Evolutionary conservation across 257 asterid genomes (phyloP), one percentile per base, ranked within the genome.

Genomic region (Oldenlandia corymbosa): DNA sequence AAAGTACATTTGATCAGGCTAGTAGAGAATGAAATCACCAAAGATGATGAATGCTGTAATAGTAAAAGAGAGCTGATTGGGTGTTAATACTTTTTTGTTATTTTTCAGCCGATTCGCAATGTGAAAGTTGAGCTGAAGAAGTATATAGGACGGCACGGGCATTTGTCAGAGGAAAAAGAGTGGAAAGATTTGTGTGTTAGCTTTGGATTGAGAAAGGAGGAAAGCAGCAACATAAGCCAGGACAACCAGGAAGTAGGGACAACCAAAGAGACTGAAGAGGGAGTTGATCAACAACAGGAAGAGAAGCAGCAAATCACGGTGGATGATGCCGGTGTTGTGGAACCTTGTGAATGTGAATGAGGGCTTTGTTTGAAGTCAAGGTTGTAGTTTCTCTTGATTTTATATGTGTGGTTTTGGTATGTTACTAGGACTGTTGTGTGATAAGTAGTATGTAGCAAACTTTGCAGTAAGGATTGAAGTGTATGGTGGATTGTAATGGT

Each of bases 61-160:
- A 37, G 43, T 37, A 37, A 37, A 37, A 37, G 43, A 4, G 43
- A 10, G 14, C 47, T 42, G 23, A 26, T 54, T 27, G 5, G 4
- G 4, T 3, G 28, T 13, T 13, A 14, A 14, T 20, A 5, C 21
- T 51, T 51, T 24, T 16, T 57, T 32, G 26, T 52, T 71, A 49
- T 45, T n/a, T n/a, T n/a, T n/a, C 60, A 89, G 97, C 94, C 97
- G 0, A 41, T 72, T 31, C 75, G 85, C 21, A 87, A 80, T 73
- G 62, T 85, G 5, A 60, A 75, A 54, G 79, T 80, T 5, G 95
- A 83, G 68, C 84, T 87, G n/a, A 90, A 83, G 77, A 85, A 73
- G 55, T 85, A 87, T 65, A 20, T 83, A 75, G 68, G 69, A n/a
- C 79, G 95, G 18, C 84, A 90, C 31, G 80, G 71, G 72, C 65